phyloP scores from a whole-genome alignment of 2,329 filamentous ascomycete genomes.

The Colletotrichum sp. region DNA sequence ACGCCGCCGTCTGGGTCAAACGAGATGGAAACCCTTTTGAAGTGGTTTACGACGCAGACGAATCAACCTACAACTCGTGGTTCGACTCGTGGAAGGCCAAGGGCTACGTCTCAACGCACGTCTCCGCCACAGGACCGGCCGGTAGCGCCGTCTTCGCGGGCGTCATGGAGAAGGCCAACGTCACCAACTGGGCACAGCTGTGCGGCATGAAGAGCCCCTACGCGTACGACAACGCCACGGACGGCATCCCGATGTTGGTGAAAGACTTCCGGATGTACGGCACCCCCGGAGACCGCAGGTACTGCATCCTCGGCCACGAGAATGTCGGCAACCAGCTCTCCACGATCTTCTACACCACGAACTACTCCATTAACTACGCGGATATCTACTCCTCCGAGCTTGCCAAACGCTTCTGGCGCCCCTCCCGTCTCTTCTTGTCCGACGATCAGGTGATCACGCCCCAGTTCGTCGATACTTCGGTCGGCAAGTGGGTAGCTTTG shows the following conservation, averaged over 20 bases:
- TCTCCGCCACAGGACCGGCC: slow-evolving; percentile 16
- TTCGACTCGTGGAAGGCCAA: slow-evolving; percentile 1
- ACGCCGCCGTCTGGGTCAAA: slow-evolving; percentile 19
- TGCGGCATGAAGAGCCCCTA: slow-evolving; percentile 8
- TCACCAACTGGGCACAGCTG: slow-evolving; percentile 6
- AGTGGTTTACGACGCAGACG: slow-evolving; percentile 11
- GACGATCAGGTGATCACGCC: slow-evolving; percentile 17
- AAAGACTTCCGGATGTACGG: slow-evolving; percentile 21
- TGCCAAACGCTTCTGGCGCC: slow-evolving; percentile 21
- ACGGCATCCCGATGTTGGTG: neutral
- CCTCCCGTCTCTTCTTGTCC: slow-evolving; percentile 8
- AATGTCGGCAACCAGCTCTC: slow-evolving; percentile 12
- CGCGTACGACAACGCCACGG: neutral
- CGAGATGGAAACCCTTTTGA: neutral
- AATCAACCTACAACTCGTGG: slow-evolving; percentile 12
- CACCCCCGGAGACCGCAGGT: neutral
- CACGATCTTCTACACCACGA: slow-evolving; percentile 4
- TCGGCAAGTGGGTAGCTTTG: slow-evolving; percentile 18
- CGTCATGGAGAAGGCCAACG: slow-evolving; percentile 20
- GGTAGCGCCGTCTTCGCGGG: slow-evolving; percentile 13
- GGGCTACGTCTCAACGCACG: slow-evolving; percentile 19
- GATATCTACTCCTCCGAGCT: neutral
- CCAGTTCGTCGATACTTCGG: slow-evolving; percentile 13
- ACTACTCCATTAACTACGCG: neutral
- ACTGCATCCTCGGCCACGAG: slow-evolving; percentile 14